Conservation (phyloP, 2,329 filamentous ascomycete species). For the Neonectria punicea region DNA sequence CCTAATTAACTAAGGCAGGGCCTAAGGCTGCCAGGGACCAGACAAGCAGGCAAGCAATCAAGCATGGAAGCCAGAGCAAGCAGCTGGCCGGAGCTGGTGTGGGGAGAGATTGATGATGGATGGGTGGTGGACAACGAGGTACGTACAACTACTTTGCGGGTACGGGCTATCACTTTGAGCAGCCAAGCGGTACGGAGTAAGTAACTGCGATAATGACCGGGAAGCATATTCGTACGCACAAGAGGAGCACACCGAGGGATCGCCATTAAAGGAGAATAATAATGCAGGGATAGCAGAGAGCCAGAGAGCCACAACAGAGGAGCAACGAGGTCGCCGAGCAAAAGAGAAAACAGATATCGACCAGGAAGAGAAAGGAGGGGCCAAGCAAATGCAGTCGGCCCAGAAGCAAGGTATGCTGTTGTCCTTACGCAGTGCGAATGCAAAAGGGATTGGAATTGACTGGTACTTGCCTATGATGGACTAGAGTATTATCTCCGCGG, state of each 20-base stretch:
- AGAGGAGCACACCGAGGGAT: neutral
- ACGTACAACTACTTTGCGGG: neutral
- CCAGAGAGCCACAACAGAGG: neutral
- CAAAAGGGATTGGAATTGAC: no score
- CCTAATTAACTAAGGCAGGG: neutral
- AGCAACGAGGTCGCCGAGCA: neutral
- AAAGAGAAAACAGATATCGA: neutral
- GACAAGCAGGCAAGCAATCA: neutral
- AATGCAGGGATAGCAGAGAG: neutral
- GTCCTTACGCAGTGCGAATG: neutral
- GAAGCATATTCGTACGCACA: neutral
- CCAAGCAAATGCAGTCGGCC: neutral
- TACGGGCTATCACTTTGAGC: no score
- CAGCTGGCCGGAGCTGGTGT: constrained; percentile 3
- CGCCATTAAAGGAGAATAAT: neutral
- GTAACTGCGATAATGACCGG: neutral
- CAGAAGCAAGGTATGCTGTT: neutral
- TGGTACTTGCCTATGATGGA: no score
- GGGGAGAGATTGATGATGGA: neutral
- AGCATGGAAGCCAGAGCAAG: neutral
- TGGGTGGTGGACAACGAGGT: neutral
- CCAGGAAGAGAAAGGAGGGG: neutral
- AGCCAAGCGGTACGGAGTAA: no score
- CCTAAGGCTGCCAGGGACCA: constrained; percentile 4
- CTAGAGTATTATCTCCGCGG: neutral